These are phyloP conservation scores for Casuarina equisetifolia DNA, from an alignment of 306 rosid genomes.

Conservation along the genomic window DNA sequence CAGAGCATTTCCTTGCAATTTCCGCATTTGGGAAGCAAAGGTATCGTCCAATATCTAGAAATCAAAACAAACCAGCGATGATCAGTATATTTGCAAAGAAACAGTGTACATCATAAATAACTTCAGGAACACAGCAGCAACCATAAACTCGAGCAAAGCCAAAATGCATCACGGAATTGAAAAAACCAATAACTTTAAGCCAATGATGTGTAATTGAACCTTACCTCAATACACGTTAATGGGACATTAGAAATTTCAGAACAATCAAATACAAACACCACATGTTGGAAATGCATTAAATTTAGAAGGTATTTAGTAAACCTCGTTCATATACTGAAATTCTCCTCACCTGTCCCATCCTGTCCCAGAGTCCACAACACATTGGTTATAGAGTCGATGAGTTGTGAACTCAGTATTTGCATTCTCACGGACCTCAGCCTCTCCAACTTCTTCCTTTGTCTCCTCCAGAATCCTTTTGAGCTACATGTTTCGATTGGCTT, in stretches of 20 bases:
- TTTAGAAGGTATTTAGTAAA: too few species aligned
- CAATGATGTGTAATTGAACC: conserved; percentile 5
- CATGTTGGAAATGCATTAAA: conserved; percentile 14
- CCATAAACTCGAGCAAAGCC: not conserved
- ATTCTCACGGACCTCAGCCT: conserved; percentile 90
- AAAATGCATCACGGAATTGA: not conserved
- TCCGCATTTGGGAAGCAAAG: conserved; percentile 94
- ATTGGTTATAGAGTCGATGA: conserved; percentile 77
- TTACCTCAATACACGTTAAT: conserved; percentile 80
- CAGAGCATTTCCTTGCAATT: conserved; percentile 82
- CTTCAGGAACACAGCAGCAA: not conserved
- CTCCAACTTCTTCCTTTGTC: conserved; percentile 89
- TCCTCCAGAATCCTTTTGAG: conserved; percentile 89
- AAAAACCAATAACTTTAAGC: not conserved
- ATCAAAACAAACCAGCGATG: conserved; percentile 18
- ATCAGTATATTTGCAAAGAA: not conserved
- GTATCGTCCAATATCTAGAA: conserved; percentile 87
- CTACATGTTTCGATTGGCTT: conserved; percentile 64
- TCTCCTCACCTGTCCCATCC: conserved; percentile 83
- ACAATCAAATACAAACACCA: conserved; percentile 52
- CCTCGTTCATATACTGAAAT: conserved; percentile 4
- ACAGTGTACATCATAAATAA: not conserved
- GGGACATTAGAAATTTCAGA: conserved; percentile 80
- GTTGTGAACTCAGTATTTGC: conserved; percentile 77
- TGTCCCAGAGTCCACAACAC: too few species aligned